phyloP scores from a whole-genome alignment of 768 basidiomycete genomes.

The Suillus subaureus region DNA sequence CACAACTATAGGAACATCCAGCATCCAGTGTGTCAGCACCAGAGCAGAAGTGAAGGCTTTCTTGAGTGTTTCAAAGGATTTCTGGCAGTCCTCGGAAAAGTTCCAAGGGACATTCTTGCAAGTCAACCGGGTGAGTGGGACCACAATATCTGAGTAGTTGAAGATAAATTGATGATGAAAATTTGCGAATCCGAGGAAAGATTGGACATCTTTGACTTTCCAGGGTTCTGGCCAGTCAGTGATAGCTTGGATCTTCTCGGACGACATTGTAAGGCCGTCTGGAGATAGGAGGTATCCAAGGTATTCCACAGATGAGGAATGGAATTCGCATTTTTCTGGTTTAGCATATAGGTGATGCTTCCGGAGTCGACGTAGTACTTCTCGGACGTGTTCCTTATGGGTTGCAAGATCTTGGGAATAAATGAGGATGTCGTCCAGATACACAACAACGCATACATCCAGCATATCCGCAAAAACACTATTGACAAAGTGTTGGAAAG shows the following conservation, averaged over 20 bases:
- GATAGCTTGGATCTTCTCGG: too few species aligned
- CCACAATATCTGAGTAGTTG: neutral
- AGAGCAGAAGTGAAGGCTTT: neutral
- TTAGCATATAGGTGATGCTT: neutral
- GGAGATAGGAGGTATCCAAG: too few species aligned
- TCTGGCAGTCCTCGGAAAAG: neutral
- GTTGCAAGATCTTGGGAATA: neutral
- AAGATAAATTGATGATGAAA: neutral
- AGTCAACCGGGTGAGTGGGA: neutral
- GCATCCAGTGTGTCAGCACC: neutral
- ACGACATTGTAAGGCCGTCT: too few species aligned
- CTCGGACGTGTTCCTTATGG: neutral
- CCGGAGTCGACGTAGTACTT: accelerated
- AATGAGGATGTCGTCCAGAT: neutral
- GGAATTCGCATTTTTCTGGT: too few species aligned
- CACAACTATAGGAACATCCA: neutral
- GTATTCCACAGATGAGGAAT: too few species aligned
- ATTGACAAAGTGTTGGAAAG: neutral
- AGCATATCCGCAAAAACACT: neutral
- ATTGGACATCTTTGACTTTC: neutral
- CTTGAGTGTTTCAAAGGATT: neutral
- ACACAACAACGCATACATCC: neutral
- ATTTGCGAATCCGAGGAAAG: neutral
- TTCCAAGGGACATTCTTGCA: neutral
- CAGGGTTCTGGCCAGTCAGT: neutral